Base-by-base conservation (phyloP, 2,329 filamentous ascomycete species). In the Aureobasidium mangrovei region DNA sequence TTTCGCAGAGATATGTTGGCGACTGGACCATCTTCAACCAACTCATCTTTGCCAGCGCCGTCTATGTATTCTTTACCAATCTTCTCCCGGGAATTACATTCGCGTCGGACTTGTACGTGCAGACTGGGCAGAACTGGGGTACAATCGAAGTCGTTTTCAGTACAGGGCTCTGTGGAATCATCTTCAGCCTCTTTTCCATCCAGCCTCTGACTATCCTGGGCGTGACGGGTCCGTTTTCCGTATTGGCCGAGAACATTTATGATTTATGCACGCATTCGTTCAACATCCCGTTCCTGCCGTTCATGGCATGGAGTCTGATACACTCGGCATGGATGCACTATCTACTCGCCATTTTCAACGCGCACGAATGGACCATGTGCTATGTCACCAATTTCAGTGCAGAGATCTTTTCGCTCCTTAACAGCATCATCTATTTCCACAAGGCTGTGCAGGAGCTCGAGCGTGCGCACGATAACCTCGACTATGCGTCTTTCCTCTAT, bases 361-460 rank as follows among this genome's bases (percentile, higher is more conserved):
- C 81, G 3, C 81, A 85, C 62, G 81, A 84, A 65, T 85, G 81
- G 79, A 85, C 82, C 0, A 85, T 85, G 82, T 74, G 79, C 60
- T 85, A 85, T 65, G 82, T 85, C 46, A 85, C 82, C 2, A 80
- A 77, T 24, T 85, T 84, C 65, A 82, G 76, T 57, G 81, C 79
- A 41, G 82, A 85, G 63, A 82, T 85, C 53, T 85, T 85, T 64
- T 82, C 80, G 2, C 72, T 85, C 7, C 69, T 85, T 29, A 85
- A 85, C 66, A 82, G 79, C 60, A 77, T 85, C 56, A 84, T 85
- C 60, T 85, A 85, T 67, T 83, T 85, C 62, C 78, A 84, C 66
- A 85, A 85, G 66, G 81, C 81, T 2, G 74, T 82, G 33, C 80
- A 84, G 63, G 82, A 85, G 63, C 70, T 85, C 2, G 70, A 83